Base-by-base conservation (phyloP, 495 filamentous ascomycete species). In the Penicilliopsis zonata region DNA sequence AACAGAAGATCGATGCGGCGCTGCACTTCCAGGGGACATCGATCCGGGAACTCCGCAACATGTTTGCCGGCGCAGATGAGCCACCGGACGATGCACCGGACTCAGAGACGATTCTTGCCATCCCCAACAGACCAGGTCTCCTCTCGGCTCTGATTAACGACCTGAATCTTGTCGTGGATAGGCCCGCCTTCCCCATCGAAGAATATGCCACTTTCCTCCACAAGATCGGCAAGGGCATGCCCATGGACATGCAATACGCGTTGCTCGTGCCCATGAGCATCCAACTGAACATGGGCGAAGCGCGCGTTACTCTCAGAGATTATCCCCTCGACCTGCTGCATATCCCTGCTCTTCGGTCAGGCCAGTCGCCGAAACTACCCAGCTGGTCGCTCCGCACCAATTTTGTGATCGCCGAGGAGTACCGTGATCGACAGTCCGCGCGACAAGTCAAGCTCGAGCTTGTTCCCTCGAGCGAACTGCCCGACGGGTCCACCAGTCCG, bases 351-450 rank as follows among this genome's bases (percentile, higher is more conserved):
- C 71, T 88, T 21, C 79, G 82, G 35, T 60, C 79, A 5, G 79
- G 76, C 1, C 90, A 96, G 41, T 81, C 85, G 13, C 67, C 78
- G 14, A 73, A 81, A 35, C 50, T 88, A n/a, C 76, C 83, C 3
- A 82, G 86, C 28, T 73, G 88, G 61, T 82, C 78, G 2, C 63
- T 96, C 39, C 76, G 75, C 37, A 86, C 90, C 5, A 82, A 99
- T 49, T 94, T 99, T 55, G 87, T 99, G 10, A 81, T 99, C 36
- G 92, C 86, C 2, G 90, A 99, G 59, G 92, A 99, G 55, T 92
- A 73, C 41, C 70, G 85, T 30, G 80, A 80, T 19, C 46, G 66
- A 28, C 72, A 84, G 52, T 90, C 86, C 2, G 81, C 74, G 7
- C 70, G 88, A 30, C 72, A 81, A 40, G 80, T 87, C 22, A 70